phyloP scores from a whole-genome alignment of 176 grass and related monocot genomes.

The Triticum urartu region DNA sequence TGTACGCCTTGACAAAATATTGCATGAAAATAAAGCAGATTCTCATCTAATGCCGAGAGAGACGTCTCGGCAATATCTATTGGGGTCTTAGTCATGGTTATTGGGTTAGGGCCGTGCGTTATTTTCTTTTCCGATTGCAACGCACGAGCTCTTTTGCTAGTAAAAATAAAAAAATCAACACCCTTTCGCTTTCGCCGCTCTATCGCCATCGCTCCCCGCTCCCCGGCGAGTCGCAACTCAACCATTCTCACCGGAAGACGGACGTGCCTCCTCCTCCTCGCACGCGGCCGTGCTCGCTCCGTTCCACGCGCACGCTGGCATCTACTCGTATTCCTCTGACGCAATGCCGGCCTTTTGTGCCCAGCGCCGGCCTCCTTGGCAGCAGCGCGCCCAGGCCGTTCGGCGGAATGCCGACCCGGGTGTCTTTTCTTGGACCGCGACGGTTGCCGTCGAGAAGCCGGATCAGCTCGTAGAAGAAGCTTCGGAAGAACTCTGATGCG shows the following conservation, averaged over 20 bases:
- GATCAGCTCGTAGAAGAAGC: background rate
- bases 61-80: too few species aligned
- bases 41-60: too few species aligned
- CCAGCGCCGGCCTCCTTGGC: background rate
- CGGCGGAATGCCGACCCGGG: slow-evolving; percentile 17
- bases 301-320: background rate
- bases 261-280: background rate
- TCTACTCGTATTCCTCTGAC: background rate
- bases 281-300: background rate
- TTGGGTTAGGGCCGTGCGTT: too few species aligned
- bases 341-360: background rate
- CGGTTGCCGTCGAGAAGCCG: background rate
- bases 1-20: too few species aligned
- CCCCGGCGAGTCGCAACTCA: background rate
- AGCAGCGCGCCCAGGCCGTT: background rate
- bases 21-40: too few species aligned
- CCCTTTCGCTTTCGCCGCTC: too few species aligned
- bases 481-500: background rate
- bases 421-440: background rate
- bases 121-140: too few species aligned
- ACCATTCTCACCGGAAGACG: background rate
- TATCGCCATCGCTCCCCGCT: background rate
- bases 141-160: too few species aligned
- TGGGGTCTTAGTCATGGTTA: too few species aligned
- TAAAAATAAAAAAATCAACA: too few species aligned